Evolutionary conservation across 2,329 filamentous ascomycete genomes (phyloP), one percentile per base, ranked within the genome.

Genomic region (Metarhizium rileyi): DNA sequence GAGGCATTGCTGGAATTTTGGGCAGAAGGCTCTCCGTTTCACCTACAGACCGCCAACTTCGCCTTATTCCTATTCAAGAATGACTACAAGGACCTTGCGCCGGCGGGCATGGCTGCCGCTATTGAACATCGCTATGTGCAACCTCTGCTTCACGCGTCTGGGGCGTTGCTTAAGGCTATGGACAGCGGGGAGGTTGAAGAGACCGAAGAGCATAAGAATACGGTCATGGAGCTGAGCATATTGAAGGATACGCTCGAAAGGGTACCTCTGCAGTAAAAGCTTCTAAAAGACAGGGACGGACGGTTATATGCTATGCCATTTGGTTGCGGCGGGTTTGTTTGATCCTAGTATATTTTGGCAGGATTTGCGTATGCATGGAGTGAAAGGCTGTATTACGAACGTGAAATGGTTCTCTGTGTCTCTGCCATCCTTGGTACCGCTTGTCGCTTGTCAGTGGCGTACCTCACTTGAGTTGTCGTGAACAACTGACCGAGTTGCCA

Each of bases 11-110:
- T 71, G 35, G 73, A 81, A 23, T 78, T 77, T 55, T 75, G 77
- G 70, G 60, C 61, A 12, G 69, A 76, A 53, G 75, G 75, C 45
- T 70, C 71, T 46, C 67, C 75, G 2, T 78, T 83, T 52, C 68
- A 83, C 48, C 66, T 83, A 53, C 78, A 83, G 55, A 76, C 76
- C 0, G 74, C 76, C 51, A 84, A 83, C 56, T 81, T 84, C 61
- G 73, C 75, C 7, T 71, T 78, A 47, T 78, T 83, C 55, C 63
- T 83, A 20, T 75, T 77, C 57, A 65, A 66, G 4, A 62, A 66
- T 33, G 65, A 63, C 20, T 74, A 71, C 60, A 66, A 63, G 49
- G 64, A 72, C 42, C 60, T 81, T 5, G 70, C 80, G 9, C 80
- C 81, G 1, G 66, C 65, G 2, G 77, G 76, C 1, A 79, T 82